phyloP scores from a whole-genome alignment of 768 basidiomycete genomes.

The Pleurotus sapidus region DNA sequence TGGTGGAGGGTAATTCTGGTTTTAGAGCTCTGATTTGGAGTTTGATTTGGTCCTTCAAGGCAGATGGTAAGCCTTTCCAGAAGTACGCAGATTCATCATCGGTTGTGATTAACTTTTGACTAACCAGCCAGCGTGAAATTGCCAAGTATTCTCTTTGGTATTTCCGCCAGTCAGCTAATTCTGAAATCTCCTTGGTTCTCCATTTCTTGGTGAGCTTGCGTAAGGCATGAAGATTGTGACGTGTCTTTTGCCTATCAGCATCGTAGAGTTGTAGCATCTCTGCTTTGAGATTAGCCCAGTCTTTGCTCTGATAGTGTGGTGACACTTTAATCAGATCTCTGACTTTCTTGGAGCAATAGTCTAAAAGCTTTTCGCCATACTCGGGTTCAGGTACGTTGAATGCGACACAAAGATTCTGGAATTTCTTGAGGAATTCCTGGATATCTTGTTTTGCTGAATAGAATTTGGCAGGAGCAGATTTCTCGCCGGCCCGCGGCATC shows the following conservation, averaged over 20 bases:
- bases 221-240: not conserved
- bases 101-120: constrained; percentile 5
- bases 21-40: not conserved
- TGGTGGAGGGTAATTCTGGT: not conserved
- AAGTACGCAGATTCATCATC: constrained; percentile 9
- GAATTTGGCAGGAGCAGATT: not conserved
- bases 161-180: constrained; percentile 5
- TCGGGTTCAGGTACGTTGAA: not conserved
- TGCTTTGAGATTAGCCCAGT: not conserved
- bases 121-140: constrained; percentile 11
- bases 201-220: not conserved
- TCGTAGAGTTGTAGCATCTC: constrained; percentile 1
- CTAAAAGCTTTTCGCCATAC: not conserved
- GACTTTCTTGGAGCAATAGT: not conserved
- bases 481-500: constrained; percentile 2
- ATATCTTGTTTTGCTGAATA: not conserved
- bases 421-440: not conserved
- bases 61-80: constrained; percentile 11
- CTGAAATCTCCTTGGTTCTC: not conserved
- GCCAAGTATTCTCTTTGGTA: constrained; percentile 7
- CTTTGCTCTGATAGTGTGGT: not conserved
- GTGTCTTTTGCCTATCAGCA: not conserved
- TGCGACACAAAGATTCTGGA: not conserved
- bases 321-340: not conserved
- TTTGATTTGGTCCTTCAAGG: not conserved